Evolutionary conservation across 2,329 filamentous ascomycete genomes (phyloP).

Genomic region (Fulvia fulva): DNA sequence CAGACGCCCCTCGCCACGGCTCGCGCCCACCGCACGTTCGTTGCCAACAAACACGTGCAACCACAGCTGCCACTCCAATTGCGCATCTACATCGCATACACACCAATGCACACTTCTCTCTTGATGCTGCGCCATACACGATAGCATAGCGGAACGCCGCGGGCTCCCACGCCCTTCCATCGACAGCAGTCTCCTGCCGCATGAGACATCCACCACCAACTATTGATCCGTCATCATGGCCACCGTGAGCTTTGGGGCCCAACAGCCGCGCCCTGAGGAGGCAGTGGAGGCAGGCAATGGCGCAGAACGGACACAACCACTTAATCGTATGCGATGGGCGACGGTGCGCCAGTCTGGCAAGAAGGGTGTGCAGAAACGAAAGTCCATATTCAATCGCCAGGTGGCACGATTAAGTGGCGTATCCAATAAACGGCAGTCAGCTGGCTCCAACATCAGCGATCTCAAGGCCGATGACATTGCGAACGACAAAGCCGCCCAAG

Average conservation of each 20-base stretch:
- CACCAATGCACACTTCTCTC: not conserved
- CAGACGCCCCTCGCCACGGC: not conserved
- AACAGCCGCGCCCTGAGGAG: constrained; percentile 24
- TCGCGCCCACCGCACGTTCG: not conserved
- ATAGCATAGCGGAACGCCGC: constrained; percentile 7
- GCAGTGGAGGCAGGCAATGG: constrained; percentile 31
- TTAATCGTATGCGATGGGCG: constrained; percentile 85
- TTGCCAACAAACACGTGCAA: constrained; percentile 1
- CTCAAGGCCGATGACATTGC: constrained; percentile 31
- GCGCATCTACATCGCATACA: no score
- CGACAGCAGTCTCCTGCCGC: not conserved
- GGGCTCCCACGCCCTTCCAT: constrained; percentile 3
- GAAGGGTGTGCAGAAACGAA: constrained; percentile 72
- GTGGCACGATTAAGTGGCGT: constrained; percentile 25
- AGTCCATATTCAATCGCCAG: constrained; percentile 71
- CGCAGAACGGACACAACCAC: constrained; percentile 49
- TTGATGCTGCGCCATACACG: constrained; percentile 2
- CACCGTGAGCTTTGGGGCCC: constrained; percentile 8
- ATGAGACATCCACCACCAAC: not conserved
- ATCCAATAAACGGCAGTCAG: constrained; percentile 40
- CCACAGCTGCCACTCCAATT: not conserved
- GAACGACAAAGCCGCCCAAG: constrained; percentile 29
- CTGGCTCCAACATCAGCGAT: constrained; percentile 29
- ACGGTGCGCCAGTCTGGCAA: constrained; percentile 80
- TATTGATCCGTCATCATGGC: constrained; percentile 1